A percentile compares a stretch with the other conserved stretches of the same genome.
Conservation (phyloP, 2,329 filamentous ascomycete species). For the Ophiostoma quercus region DNA sequence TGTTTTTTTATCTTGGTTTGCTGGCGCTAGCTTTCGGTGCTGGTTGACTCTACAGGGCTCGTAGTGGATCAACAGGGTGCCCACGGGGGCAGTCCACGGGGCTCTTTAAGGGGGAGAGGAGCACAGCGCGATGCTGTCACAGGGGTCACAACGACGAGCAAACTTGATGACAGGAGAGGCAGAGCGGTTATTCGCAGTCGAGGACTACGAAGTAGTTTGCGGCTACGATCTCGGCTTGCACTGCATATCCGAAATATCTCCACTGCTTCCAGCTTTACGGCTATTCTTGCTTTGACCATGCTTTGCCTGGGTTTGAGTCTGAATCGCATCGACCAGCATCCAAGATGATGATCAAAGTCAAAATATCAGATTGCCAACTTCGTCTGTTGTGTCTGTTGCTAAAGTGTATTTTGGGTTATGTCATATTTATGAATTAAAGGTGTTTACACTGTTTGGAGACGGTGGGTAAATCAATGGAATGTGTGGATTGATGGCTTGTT, state of each 20-base stretch:
- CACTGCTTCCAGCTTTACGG: background rate
- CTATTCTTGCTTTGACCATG: background rate
- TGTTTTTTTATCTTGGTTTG: background rate
- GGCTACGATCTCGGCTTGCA: background rate
- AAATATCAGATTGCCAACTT: background rate
- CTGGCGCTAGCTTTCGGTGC: too few relatives aligned
- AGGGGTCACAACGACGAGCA: background rate
- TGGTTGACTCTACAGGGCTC: background rate
- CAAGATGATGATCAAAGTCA: background rate
- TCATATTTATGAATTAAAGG: background rate
- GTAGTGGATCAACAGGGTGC: background rate
- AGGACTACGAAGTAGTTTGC: background rate
- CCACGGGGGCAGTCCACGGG: background rate
- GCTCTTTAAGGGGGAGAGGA: background rate
- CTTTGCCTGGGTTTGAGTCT: background rate
- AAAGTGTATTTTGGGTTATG: too few relatives aligned
- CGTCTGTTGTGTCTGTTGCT: background rate
- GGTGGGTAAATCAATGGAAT: background rate
- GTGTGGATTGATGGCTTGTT: background rate
- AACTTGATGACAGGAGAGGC: background rate
- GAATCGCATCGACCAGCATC: background rate
- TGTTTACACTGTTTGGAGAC: background rate
- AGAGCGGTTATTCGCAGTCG: background rate
- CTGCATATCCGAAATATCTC: slow-evolving; percentile 1
- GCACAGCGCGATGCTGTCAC: background rate